Evolutionary conservation across 176 grass and related monocot species (phyloP).

Genomic region (Carex myosuroides): DNA sequence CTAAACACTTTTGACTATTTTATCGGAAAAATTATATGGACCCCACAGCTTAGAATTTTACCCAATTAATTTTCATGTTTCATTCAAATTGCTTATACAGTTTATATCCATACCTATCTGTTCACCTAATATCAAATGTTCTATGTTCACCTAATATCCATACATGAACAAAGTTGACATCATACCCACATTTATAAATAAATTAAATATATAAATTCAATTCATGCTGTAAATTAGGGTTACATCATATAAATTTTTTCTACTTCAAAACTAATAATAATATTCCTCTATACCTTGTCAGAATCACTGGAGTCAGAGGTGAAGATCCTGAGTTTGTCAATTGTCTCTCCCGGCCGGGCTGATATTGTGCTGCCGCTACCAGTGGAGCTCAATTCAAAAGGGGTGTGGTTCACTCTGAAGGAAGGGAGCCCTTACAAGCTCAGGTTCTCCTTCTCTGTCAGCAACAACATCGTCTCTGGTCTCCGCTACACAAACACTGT

Average conservation of each 20-base stretch:
- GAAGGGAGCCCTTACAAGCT: conserved; percentile 80
- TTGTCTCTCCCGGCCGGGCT: conserved; percentile 51
- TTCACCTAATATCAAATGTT: not conserved
- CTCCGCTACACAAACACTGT: conserved; percentile 91
- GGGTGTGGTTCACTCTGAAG: conserved; percentile 86
- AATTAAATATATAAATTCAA: not conserved
- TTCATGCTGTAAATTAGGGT: not conserved
- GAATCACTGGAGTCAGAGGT: conserved; percentile 81
- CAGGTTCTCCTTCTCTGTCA: conserved; percentile 92
- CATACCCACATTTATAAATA: not conserved
- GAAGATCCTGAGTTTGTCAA: conserved; percentile 84
- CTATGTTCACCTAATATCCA: not conserved
- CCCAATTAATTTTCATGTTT: not conserved
- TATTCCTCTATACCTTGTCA: conserved; percentile 7
- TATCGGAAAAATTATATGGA: not conserved
- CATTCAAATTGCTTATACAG: not conserved
- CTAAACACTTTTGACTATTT: not conserved
- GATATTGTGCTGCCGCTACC: conserved; percentile 77
- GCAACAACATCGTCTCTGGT: conserved; percentile 92
- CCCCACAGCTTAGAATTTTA: not conserved
- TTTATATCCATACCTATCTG: not conserved
- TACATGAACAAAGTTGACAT: not conserved
- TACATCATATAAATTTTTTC: no score
- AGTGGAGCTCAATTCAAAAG: conserved; percentile 55
- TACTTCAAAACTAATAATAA: not conserved